These are phyloP conservation scores for Citrus australasica DNA, from an alignment of 345 rosid species.

Conservation along the genomic window DNA sequence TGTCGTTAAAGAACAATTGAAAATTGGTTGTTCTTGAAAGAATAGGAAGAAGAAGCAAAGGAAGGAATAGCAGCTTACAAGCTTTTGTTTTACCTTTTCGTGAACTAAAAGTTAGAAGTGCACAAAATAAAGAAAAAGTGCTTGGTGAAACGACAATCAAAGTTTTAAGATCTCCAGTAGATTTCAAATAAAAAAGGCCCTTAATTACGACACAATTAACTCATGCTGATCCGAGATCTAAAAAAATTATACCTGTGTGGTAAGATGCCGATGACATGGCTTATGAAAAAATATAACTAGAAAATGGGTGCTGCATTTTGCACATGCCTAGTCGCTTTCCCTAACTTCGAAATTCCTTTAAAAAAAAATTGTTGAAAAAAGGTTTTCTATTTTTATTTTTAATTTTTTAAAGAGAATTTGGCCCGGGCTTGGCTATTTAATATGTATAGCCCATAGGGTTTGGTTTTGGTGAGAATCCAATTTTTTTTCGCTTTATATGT, in stretches of 20 bases:
- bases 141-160: background rate
- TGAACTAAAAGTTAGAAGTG: background rate
- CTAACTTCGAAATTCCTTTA: background rate
- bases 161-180: background rate
- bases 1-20: no score
- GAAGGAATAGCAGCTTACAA: background rate
- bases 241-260: background rate
- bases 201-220: background rate
- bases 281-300: no score
- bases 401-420: background rate
- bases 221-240: background rate
- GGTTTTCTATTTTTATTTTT: no score
- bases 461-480: background rate
- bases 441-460: background rate
- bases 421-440: background rate
- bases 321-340: background rate
- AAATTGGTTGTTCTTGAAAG: background rate
- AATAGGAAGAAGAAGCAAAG: background rate
- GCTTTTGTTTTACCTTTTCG: background rate
- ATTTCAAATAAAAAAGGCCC: background rate
- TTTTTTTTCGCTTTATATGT: background rate
- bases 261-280: no score
- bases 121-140: background rate
- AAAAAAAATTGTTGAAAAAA: no score
- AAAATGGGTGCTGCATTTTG: background rate